Evolutionary conservation across 306 rosid species (phyloP), one percentile per base, ranked within the genome.

Genomic region (Rosa chinensis): DNA sequence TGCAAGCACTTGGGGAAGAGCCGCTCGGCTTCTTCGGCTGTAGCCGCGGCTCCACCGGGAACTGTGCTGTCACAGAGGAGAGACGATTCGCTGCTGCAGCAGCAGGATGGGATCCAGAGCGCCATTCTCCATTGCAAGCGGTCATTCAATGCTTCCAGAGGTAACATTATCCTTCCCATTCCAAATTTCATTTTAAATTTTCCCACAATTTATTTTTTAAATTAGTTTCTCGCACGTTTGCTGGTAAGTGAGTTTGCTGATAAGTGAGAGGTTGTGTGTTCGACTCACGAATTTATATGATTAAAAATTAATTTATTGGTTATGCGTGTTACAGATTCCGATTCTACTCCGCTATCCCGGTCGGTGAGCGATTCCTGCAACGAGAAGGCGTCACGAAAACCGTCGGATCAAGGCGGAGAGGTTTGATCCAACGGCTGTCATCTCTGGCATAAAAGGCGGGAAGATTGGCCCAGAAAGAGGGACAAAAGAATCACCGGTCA

Each of bases 101-200:
- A 96, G 55, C 98, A 96, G 78, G 99, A 96, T 79, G 97, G 94
- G 25, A 96, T 96, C 83, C 99, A 96, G 72, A 88, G 99, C 58
- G 99, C 99, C 79, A 96, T 96, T 77, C 84, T 96, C 62, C 99
- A 96, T 74, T 96, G 99, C 90, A 96, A 96, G 84, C 89, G 92
- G 20, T 93, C 99, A 74, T 96, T 96, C 91, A 90, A 91, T 80
- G 97, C 96, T 1, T 86, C 89, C 0, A 82, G 91, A 89, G 97
- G 98, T 92, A 81, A 5, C 37, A 5, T 2, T 64, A 18, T 12
- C 78, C 8, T n/a, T 21, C 37, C 70, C 14, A 12, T 35, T 20
- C 40, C 64, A 13, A 42, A 37, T 8, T 48, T 75, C 35, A 21
- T 45, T 14, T 64, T 12, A 63, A 49, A 8, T 21, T 62, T 69